Evolutionary conservation across 1,139 yeast species (phyloP), one percentile per base, ranked within the genome.

Genomic region (Candida sp.): DNA sequence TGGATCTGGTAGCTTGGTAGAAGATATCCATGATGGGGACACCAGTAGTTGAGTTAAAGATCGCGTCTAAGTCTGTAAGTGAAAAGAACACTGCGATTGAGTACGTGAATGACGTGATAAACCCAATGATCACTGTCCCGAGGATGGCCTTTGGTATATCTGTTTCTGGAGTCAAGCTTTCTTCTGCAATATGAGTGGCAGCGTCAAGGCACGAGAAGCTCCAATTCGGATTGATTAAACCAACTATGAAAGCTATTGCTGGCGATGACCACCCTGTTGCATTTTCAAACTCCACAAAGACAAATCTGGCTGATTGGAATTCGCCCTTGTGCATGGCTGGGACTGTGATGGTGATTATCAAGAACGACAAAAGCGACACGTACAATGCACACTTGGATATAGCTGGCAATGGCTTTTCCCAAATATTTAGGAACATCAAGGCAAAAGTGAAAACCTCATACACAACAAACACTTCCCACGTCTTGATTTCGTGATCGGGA

Each of bases 171-270:
- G 75, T 71, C 49, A 76, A 71, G 33, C 84, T 83, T 66, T 85
- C 90, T 65, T 85, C 88, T 17, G 88, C 88, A 82, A 85, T 80
- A 60, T 85, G 90, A 1, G 89, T 82, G 7, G 89, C 89, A 56
- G 86, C 81, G 62, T 85, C 90, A 50, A 85, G 69, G 65, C 90
- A 84, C n/a, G 85, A 78, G 63, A 84, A 85, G 1, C 86, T 80
- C 89, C 89, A 85, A 47, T 84, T 84, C 35, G 90, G 90, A 63
- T 84, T 85, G 58, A 85, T 80, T 53, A 85, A 68, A 49, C 80
- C 80, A 31, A 75, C 75, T 54, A 75, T 72, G 55, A 75, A 75
- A 2, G 80, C 79, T 57, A 74, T 72, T 43, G 77, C 79, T 7
- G 75, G 59, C 11, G 70, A 62, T 12, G 65, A 55, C 79, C 80